Conservation (phyloP, 129 eudicot species). For the Flaveria sonorensis region DNA sequence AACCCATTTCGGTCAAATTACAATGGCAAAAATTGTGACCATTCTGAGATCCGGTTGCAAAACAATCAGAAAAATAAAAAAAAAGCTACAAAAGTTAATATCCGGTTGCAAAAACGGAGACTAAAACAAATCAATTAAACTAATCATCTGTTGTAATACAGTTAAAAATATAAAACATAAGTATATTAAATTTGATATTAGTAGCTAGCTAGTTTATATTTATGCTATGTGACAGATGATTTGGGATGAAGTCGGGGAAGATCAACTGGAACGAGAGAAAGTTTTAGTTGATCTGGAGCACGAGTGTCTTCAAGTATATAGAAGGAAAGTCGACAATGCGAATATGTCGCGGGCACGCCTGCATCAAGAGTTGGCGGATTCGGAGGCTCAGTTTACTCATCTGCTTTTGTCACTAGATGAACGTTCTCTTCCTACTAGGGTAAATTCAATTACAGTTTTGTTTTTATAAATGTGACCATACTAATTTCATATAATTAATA, state of each 20-base stretch:
- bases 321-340: conserved; percentile 87
- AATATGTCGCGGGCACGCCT: conserved; percentile 83
- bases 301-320: conserved; percentile 77
- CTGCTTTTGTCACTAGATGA: conserved; percentile 78
- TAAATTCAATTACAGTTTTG: conserved; percentile 17
- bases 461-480: too few relatives aligned
- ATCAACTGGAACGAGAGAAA: conserved; percentile 67
- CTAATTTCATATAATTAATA: too few relatives aligned
- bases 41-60: too few relatives aligned
- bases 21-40: too few relatives aligned
- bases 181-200: conserved; percentile 7
- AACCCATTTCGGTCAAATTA: too few relatives aligned
- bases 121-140: too few relatives aligned
- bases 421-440: conserved; percentile 83
- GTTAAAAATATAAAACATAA: too few relatives aligned
- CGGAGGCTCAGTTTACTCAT: conserved; percentile 86
- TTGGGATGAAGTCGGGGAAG: conserved; percentile 99
- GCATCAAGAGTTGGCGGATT: conserved; percentile 89
- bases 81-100: too few relatives aligned
- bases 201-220: too few relatives aligned
- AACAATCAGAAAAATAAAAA: too few relatives aligned
- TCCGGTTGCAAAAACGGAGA: too few relatives aligned
- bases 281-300: conserved; percentile 69
- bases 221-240: conserved; percentile 49
- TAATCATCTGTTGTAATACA: too few relatives aligned